phyloP scores from a whole-genome alignment of 2,329 filamentous ascomycete species.

The Myriosclerotinia scirpicola region DNA sequence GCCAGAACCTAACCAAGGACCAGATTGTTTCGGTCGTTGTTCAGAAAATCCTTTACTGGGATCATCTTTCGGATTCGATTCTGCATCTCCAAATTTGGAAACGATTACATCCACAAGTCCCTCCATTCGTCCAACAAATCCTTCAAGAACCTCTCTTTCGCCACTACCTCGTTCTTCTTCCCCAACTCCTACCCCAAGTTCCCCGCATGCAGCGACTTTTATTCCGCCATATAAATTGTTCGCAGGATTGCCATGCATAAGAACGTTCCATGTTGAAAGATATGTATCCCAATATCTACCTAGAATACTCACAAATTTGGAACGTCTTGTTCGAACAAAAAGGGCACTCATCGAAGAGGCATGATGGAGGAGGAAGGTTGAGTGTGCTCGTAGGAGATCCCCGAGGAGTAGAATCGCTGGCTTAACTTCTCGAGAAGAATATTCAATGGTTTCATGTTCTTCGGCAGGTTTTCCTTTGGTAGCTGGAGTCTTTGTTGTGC shows the following conservation, averaged over 20 bases:
- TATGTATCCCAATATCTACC: conserved; percentile 78
- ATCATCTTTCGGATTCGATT: conserved; percentile 38
- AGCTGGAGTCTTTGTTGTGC: conserved; percentile 52
- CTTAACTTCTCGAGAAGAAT: conserved; percentile 87
- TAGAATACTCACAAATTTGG: conserved; percentile 70
- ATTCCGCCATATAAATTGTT: conserved; percentile 77
- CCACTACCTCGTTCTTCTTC: conserved; percentile 95
- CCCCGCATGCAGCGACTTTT: conserved; percentile 85
- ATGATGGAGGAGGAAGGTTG: conserved; percentile 85
- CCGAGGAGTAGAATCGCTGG: conserved; percentile 74
- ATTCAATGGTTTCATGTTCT: conserved; percentile 56
- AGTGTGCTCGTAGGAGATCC: conserved; percentile 80
- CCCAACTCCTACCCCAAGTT: conserved; percentile 89
- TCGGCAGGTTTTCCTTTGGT: conserved; percentile 32
- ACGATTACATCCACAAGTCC: conserved; percentile 87
- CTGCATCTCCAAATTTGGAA: conserved; percentile 68
- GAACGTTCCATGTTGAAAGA: conserved; percentile 77
- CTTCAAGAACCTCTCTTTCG: conserved; percentile 89
- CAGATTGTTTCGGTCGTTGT: conserved; percentile 39
- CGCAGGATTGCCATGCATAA: conserved; percentile 85
- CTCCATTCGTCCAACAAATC: conserved; percentile 75
- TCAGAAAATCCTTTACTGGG: conserved; percentile 29
- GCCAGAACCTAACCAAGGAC: conserved; percentile 71
- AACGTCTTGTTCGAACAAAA: conserved; percentile 61
- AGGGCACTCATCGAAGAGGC: conserved; percentile 70